Base-by-base conservation (phyloP, 1,284 basidiomycete genomes). In the Entoloma clypeatum region DNA sequence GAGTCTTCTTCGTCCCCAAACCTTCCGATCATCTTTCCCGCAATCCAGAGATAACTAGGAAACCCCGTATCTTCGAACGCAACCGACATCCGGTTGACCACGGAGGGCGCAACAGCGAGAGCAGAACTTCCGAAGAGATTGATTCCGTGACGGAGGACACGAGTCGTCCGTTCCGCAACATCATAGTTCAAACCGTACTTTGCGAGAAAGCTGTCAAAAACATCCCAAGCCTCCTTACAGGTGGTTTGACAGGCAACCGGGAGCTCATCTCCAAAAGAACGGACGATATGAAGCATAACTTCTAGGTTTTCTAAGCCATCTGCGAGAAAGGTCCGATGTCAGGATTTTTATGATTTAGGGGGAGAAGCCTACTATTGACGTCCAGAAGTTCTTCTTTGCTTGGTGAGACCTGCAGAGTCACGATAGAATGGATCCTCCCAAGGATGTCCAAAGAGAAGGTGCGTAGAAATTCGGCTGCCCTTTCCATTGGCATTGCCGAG, bases 41-140 rank as follows among this genome's bases (percentile, higher is more conserved):
- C 81, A 49, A 99, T 92, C 96, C 96, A 99, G 9, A 98, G 64
- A 63, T 92, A 98, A 51, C 89, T 86, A 1, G 94, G 79, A 55
- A 84, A 84, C 0, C 89, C 90, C 0, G 90, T 91, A 11, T 72
- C 64, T 50, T 92, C 86, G 56, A 98, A 99, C 9, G 77, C 75
- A 4, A 74, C 55, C 1, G 84, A 75, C 80, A 98, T 84, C 36
- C 91, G 75, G 11, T 75, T 72, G 33, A 97, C 60, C 1, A 95
- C 69, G 0, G 81, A 69, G 14, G 89, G 76, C 7, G 89, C 71
- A 29, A 94, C 71, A 2, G 82, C 69, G 37, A 86, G 69, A 1
- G 84, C 79, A 0, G 81, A 64, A 27, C 71, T 60, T 8, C 82
- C 83, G 62, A 96, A 99, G 55, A 99, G 81, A 27, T 75, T 76